Percentiles rank a stretch among this genome's conserved stretches.
Evolutionary conservation across 2,329 filamentous ascomycete species (phyloP).

Genomic region (Fusarium sp.): DNA sequence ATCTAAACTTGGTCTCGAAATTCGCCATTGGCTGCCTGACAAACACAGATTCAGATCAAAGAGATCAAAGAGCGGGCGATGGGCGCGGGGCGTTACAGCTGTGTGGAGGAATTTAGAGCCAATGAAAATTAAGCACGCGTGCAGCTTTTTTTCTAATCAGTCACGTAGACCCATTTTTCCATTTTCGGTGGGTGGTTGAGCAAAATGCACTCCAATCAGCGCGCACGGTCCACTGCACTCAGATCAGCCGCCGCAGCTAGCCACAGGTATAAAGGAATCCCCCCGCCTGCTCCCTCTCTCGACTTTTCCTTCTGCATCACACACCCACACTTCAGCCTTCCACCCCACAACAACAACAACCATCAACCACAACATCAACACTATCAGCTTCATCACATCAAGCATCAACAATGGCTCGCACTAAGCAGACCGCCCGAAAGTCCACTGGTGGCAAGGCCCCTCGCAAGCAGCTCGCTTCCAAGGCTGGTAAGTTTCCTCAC

Average conservation of each 20-base stretch:
- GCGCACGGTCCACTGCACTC: conserved; percentile 45
- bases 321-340: conserved; percentile 53
- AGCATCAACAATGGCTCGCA: conserved; percentile 69
- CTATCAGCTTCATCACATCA: conserved; percentile 51
- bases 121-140: conserved; percentile 48
- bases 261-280: conserved; percentile 58
- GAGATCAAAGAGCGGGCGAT: conserved; percentile 13
- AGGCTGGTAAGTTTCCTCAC: conserved; percentile 71
- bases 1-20: conserved; percentile 16
- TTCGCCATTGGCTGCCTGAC: conserved; percentile 34
- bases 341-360: conserved; percentile 49
- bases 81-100: conserved; percentile 11
- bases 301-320: conserved; percentile 60
- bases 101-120: conserved; percentile 29
- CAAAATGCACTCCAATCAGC: conserved; percentile 40
- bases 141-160: conserved; percentile 35
- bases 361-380: conserved; percentile 35
- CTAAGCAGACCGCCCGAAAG: conserved; percentile 79
- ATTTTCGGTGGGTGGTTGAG: conserved; percentile 46
- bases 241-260: conserved; percentile 56
- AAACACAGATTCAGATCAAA: conserved; percentile 23
- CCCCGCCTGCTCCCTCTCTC: conserved; percentile 57
- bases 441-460: conserved; percentile 83
- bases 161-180: conserved; percentile 33
- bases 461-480: conserved; percentile 98